These are phyloP conservation scores for Neophaeococcomyces aloes DNA, from an alignment of 2,329 filamentous ascomycete species.

Conservation along the genomic window DNA sequence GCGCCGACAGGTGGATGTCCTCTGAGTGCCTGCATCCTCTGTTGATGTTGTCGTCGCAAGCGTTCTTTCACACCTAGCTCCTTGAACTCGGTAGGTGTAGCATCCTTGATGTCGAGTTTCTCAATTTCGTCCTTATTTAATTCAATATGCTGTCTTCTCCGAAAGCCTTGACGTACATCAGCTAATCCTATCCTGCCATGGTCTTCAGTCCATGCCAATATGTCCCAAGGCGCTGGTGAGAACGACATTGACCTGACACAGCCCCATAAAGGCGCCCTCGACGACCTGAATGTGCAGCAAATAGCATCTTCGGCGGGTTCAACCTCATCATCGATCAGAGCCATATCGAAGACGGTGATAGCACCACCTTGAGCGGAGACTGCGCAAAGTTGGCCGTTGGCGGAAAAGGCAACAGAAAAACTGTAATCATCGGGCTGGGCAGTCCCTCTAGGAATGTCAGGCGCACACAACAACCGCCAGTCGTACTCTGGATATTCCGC, in stretches of 20 bases:
- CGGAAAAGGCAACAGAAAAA: constrained; percentile 41
- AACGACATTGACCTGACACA: constrained; percentile 88
- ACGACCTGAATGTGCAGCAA: constrained; percentile 66
- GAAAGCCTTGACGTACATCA: constrained; percentile 38
- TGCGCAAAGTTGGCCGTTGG: constrained; percentile 38
- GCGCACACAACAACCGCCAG: constrained; percentile 31
- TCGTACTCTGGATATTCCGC: constrained; percentile 30
- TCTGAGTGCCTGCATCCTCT: constrained; percentile 15
- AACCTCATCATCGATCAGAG: constrained; percentile 17
- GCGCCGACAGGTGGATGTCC: constrained; percentile 7
- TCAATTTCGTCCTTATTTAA: constrained; percentile 19
- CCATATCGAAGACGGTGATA: constrained; percentile 37
- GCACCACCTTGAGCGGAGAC: constrained; percentile 41
- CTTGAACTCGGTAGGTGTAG: constrained; percentile 18
- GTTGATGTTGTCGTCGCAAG: constrained; percentile 18
- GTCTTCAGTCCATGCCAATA: constrained; percentile 90
- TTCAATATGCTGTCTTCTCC: constrained; percentile 33
- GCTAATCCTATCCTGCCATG: constrained; percentile 43
- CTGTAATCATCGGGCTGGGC: constrained; percentile 34
- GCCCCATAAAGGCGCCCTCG: constrained; percentile 60
- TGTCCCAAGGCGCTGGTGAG: constrained; percentile 76
- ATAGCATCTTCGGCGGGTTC: constrained; percentile 36
- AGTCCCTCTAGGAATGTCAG: constrained; percentile 33
- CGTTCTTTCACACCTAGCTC: constrained; percentile 18
- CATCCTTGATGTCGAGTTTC: constrained; percentile 18